Base-by-base conservation (phyloP, 1,139 yeast genomes). In the Yamadazyma diddensiae region DNA sequence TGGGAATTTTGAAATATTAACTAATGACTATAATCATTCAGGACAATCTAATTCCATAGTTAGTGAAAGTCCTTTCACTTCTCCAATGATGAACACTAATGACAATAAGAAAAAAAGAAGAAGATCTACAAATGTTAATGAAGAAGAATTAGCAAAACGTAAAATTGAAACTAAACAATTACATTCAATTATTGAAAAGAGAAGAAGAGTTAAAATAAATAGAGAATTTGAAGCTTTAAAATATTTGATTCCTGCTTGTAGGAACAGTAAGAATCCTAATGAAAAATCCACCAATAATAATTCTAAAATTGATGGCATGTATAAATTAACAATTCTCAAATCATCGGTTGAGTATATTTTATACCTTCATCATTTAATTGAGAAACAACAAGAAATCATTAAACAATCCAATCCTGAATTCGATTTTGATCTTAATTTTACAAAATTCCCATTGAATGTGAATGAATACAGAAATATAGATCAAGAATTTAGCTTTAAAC, bases 141-240 rank as follows among this genome's bases (percentile, higher is more conserved):
- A 72, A 17, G 75, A 73, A 35, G 83, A 77, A 46, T 49, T 74
- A 31, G 79, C 75, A 28, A 68, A 70, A 45, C 59, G 82, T 29
- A 70, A 70, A 39, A 63, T 69, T 37, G 85, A 82, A 43, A 83
- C 61, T 55, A 69, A 67, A 41, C 73, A 68, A 47, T 79, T 86
- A 20, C 95, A 85, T 54, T 79, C 87, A 6, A 80, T 82, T 28
- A 85, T 85, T 42, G 95, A 85, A 52, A 82, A 86, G 48, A 74
- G 87, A 46, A 68, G 95, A 45, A 64, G 95, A 36, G 73, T 81
- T 36, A 82, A 83, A 53, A 82, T 85, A 63, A 85, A 85, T 55
- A 66, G 90, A 37, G 94, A 85, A 54, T 85, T 84, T 52, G 94
- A 83, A 50, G 88, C 92, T 2, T 67, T 85, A 39, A 82, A 85